These are phyloP conservation scores for Botryosphaeria dothidea DNA, from an alignment of 2,329 filamentous ascomycete species.

Conservation along the genomic window DNA sequence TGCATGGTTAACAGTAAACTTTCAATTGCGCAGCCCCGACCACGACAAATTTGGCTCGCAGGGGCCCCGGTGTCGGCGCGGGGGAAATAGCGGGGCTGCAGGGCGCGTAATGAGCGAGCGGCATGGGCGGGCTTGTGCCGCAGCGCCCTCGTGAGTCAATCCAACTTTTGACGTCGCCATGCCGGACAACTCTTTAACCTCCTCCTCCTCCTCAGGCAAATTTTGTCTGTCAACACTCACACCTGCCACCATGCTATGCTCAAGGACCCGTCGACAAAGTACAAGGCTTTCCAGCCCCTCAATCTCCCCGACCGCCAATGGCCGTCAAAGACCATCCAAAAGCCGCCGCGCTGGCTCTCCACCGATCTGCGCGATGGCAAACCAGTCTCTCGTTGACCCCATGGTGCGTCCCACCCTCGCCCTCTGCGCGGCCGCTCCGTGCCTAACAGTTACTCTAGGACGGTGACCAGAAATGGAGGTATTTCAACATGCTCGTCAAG, in stretches of 20 bases:
- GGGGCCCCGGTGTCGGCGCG: slow-evolving; percentile 2
- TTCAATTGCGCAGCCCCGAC: background rate
- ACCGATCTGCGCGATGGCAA: slow-evolving; percentile 89
- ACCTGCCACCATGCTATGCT: slow-evolving; percentile 52
- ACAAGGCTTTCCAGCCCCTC: slow-evolving; percentile 68
- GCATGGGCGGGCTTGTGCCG: background rate
- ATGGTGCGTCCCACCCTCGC: slow-evolving; percentile 66
- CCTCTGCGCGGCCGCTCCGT: background rate
- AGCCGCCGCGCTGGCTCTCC: slow-evolving; percentile 86
- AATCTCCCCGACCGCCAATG: slow-evolving; percentile 74
- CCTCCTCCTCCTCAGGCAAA: background rate
- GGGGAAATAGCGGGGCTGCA: slow-evolving; percentile 13
- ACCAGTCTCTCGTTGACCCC: slow-evolving; percentile 88
- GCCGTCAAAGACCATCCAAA: slow-evolving; percentile 79
- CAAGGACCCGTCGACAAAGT: slow-evolving; percentile 75
- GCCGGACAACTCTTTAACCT: slow-evolving; percentile 4
- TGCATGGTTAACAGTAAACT: background rate
- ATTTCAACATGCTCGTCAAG: slow-evolving; percentile 91
- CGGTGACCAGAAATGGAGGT: slow-evolving; percentile 90
- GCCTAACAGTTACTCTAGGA: slow-evolving; percentile 56
- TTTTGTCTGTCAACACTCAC: background rate
- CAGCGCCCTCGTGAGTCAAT: slow-evolving; percentile 16
- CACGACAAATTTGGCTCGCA: background rate
- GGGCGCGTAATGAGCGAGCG: background rate
- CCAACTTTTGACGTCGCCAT: slow-evolving; percentile 13